phyloP scores from a whole-genome alignment of 2,329 filamentous ascomycete genomes.

The Ophiognomonia clavigignenti-juglandacearum region DNA sequence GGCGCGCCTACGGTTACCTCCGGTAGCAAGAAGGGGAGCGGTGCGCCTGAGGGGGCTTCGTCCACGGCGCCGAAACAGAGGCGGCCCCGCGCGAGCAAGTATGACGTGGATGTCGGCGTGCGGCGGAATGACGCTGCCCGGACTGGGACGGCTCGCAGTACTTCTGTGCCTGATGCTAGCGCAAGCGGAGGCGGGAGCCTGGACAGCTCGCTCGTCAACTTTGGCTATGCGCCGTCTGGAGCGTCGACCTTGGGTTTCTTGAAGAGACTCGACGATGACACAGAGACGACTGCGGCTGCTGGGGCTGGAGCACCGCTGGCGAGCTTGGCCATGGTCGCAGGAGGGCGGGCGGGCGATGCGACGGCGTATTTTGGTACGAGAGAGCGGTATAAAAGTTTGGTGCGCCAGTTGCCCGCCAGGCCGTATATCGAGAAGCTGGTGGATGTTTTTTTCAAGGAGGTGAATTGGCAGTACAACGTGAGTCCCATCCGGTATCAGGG shows the following conservation, averaged over 20 bases:
- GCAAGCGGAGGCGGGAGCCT: too few species aligned
- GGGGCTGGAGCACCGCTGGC: constrained; percentile 22
- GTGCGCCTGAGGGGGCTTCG: too few species aligned
- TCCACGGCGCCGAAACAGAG: too few species aligned
- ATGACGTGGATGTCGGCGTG: not conserved
- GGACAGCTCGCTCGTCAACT: too few species aligned
- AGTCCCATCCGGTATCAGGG: too few species aligned
- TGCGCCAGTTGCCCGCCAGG: constrained; percentile 52
- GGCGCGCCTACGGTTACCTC: constrained; percentile 39
- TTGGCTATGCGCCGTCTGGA: constrained; percentile 49
- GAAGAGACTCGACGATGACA: constrained; percentile 50
- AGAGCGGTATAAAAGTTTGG: constrained; percentile 54
- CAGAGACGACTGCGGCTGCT: too few species aligned
- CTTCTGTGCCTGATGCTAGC: too few species aligned
- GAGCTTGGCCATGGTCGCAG: constrained; percentile 25
- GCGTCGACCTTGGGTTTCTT: constrained; percentile 52
- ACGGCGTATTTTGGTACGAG: constrained; percentile 37
- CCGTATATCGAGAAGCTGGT: constrained; percentile 50
- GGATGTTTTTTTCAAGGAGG: constrained; percentile 49
- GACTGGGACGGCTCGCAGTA: too few species aligned
- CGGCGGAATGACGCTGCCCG: too few species aligned
- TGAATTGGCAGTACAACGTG: constrained; percentile 52
- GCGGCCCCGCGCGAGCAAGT: constrained; percentile 7
- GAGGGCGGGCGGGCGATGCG: constrained; percentile 25
- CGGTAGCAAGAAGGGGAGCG: too few species aligned